phyloP scores from a whole-genome alignment of 106 monocot species.

The Acorus gramineus region DNA sequence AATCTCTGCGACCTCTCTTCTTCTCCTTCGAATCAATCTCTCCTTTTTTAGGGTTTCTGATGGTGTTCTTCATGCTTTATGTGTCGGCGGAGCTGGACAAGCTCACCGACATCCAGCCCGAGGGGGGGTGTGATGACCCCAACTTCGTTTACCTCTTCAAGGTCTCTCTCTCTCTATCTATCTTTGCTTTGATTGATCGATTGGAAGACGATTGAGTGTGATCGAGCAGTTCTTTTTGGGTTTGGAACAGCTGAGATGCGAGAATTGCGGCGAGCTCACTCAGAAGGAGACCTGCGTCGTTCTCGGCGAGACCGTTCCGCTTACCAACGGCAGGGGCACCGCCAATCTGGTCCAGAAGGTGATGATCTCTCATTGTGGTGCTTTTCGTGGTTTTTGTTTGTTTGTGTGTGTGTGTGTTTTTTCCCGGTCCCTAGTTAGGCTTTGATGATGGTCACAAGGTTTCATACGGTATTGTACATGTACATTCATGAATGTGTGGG shows the following conservation, averaged over 20 bases:
- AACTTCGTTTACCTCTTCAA: constrained; percentile 67
- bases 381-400: background rate
- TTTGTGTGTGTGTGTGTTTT: background rate
- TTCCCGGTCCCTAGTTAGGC: no score
- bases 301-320: constrained; percentile 49
- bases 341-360: constrained; percentile 92
- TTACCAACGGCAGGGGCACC: constrained; percentile 56
- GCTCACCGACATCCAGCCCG: constrained; percentile 72
- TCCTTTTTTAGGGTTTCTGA: background rate
- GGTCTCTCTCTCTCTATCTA: constrained; percentile 21
- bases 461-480: background rate
- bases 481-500: no score
- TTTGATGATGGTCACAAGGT: background rate
- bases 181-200: background rate
- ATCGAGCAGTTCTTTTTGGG: background rate
- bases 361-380: background rate
- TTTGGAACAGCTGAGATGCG: constrained; percentile 59
- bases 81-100: constrained; percentile 69
- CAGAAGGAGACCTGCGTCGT: constrained; percentile 56
- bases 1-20: no score
- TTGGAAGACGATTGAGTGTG: no score
- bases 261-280: constrained; percentile 83
- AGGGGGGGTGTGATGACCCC: constrained; percentile 76
- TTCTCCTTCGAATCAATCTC: no score
- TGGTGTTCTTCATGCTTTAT: constrained; percentile 64